Percentiles rank a stretch among this genome's conserved stretches.
These are phyloP conservation scores for Lasiodiplodia sp. DNA, from an alignment of 2,329 filamentous ascomycete genomes.

Conservation along the genomic window DNA sequence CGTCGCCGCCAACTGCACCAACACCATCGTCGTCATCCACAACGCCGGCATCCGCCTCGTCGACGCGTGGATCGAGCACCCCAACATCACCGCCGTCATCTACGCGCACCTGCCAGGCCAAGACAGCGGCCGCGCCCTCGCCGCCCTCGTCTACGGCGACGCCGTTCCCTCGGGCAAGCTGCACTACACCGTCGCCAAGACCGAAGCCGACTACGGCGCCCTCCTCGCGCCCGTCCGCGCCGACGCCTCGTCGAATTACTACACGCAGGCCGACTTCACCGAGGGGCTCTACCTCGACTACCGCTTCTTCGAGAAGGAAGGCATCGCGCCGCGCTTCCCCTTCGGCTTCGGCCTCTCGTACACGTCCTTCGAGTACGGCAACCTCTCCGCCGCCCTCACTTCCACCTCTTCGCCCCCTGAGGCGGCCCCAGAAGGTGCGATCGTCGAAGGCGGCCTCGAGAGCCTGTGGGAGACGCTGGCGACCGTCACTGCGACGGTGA, in stretches of 20 bases:
- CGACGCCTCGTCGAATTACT: slow-evolving; percentile 55
- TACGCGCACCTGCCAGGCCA: slow-evolving; percentile 51
- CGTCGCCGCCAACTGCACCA: slow-evolving; percentile 66
- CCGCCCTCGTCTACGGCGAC: slow-evolving; percentile 62
- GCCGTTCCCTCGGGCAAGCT: slow-evolving; percentile 66
- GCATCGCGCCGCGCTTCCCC: slow-evolving; percentile 39
- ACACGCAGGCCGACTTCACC: slow-evolving; percentile 55
- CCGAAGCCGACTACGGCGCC: slow-evolving; percentile 41
- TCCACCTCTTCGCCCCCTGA: slow-evolving; percentile 40
- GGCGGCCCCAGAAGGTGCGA: background rate
- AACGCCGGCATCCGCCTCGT: slow-evolving; percentile 47
- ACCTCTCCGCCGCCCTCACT: slow-evolving; percentile 38
- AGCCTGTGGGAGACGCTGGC: slow-evolving; percentile 45
- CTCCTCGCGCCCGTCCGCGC: slow-evolving; percentile 68
- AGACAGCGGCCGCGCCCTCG: slow-evolving; percentile 55
- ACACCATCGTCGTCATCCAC: slow-evolving; percentile 49
- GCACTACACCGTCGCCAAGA: slow-evolving; percentile 56
- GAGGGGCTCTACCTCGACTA: slow-evolving; percentile 64
- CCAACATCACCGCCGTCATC: slow-evolving; percentile 48
- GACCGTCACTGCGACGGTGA: slow-evolving; percentile 44
- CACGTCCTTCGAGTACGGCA: slow-evolving; percentile 51
- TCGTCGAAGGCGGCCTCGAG: background rate
- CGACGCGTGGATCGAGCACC: slow-evolving; percentile 45
- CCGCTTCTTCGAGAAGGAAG: slow-evolving; percentile 55
- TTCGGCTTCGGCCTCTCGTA: slow-evolving; percentile 51